Evolutionary conservation across 805 yeast species (phyloP).

Genomic region (Zygosaccharomyces pseudorouxii): DNA sequence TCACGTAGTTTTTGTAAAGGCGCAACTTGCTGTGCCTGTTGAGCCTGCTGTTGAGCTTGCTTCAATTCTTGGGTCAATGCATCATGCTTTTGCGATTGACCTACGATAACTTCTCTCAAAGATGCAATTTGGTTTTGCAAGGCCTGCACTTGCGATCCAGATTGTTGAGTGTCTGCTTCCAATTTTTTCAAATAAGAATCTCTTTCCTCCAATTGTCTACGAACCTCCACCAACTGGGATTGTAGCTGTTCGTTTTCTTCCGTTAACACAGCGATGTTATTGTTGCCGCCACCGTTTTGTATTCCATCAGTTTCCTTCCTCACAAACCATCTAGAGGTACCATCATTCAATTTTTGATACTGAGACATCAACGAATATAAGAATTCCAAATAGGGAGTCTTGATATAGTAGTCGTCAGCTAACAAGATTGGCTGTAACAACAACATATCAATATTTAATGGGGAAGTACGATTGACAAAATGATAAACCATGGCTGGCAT

Average conservation of each 20-base stretch:
- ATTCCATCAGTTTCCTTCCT: slow-evolving; percentile 19
- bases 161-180: slow-evolving; percentile 5
- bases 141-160: slow-evolving; percentile 6
- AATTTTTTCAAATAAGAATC: slow-evolving; percentile 12
- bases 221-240: slow-evolving; percentile 15
- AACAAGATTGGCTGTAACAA: slow-evolving; percentile 80
- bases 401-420: slow-evolving; percentile 83
- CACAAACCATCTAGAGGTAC: slow-evolving; percentile 34
- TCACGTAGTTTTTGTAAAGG: slow-evolving; percentile 1
- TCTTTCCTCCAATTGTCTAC: slow-evolving; percentile 15
- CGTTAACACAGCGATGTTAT: slow-evolving; percentile 1
- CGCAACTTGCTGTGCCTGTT: background rate
- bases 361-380: slow-evolving; percentile 75
- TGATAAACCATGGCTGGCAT: slow-evolving; percentile 64
- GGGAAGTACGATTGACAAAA: slow-evolving; percentile 50
- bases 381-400: slow-evolving; percentile 88
- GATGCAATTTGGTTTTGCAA: slow-evolving; percentile 12
- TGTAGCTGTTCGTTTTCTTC: slow-evolving; percentile 15
- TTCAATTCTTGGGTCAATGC: slow-evolving; percentile 10
- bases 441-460: slow-evolving; percentile 64
- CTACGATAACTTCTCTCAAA: slow-evolving; percentile 10
- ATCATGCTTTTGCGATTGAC: slow-evolving; percentile 10
- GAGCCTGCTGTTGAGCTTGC: slow-evolving; percentile 3
- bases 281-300: slow-evolving; percentile 5
- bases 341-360: slow-evolving; percentile 46